Evolutionary conservation across 306 rosid genomes (phyloP).

Genomic region (Mimosa bimucronata): DNA sequence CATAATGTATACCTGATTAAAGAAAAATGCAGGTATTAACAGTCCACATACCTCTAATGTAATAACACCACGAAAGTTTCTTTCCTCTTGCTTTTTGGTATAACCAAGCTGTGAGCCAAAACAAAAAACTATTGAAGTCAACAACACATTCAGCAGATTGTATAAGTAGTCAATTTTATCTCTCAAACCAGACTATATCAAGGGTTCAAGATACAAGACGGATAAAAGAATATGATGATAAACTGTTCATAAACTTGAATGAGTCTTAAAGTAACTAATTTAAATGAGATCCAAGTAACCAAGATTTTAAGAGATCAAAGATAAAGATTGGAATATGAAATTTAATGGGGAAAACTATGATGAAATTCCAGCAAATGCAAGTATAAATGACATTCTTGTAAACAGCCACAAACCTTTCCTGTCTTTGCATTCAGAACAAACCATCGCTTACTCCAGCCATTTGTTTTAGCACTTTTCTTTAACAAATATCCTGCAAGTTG

Average conservation of each 20-base stretch:
- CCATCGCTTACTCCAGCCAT: conserved; percentile 97
- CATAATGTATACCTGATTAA: neutral
- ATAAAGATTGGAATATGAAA: neutral
- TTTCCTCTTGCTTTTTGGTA: conserved; percentile 93
- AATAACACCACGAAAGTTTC: conserved; percentile 89
- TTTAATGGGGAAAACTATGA: neutral
- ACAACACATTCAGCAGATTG: conserved; percentile 28
- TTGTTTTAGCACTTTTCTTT: conserved; percentile 91
- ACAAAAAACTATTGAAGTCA: conserved; percentile 2
- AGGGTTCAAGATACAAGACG: conserved; percentile 7
- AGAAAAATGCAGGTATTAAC: conserved; percentile 8
- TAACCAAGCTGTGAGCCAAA: conserved; percentile 84
- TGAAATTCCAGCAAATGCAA: neutral
- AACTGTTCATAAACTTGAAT: neutral
- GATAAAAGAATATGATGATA: neutral
- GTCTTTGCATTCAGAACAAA: conserved; percentile 95
- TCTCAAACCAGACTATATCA: conserved; percentile 10
- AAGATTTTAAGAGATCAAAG: neutral
- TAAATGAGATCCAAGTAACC: neutral
- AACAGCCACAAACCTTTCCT: conserved; percentile 74
- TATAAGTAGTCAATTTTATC: conserved; percentile 13
- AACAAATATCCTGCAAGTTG: conserved; percentile 69
- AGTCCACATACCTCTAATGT: conserved; percentile 76
- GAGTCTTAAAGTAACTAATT: neutral
- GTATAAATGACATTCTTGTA: conserved; percentile 8